Evolutionary conservation across 495 filamentous ascomycete species (phyloP), one percentile per base, ranked within the genome.

Genomic region (Beverwykella pulmonaria): DNA sequence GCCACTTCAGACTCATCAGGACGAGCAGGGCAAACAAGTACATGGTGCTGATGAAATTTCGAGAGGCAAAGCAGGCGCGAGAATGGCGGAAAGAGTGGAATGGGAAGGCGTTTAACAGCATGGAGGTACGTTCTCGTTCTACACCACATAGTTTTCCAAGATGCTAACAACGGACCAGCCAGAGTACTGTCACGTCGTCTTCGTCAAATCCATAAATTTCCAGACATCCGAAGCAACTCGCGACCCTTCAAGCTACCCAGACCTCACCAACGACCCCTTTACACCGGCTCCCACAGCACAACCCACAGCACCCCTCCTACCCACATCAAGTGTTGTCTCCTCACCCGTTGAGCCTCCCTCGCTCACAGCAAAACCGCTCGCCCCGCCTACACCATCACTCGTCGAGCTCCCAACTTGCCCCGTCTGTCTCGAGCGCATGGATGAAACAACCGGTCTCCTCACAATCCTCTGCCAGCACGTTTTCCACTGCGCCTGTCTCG

Each of bases 401-500:
- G 81, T 96, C 62, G 94, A 98, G 77, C 82, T 98, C 0, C 94
- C 94, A 4, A 98, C 95, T 1, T 98, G 94, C 67, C 92, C 95
- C 0, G 95, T 98, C 15, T 98, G 94, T 69, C 83, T 98, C 14
- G 94, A 98, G 77, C 88, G 94, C 34, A 98, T 98, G 94, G 94
- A 98, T 69, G 93, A 98, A 71, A 97, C 93, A 6, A 92, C 92
- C 0, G 94, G 94, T 4, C 80, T 98, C 2, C 84, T 98, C 69
- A 98, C 94, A 0, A 98, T 98, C 36, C 87, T 93, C 65, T 98
- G 94, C 76, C 95, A 98, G 71, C 94, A 98, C 69, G 92, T 98
- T 59, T 98, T 98, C 75, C 94, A 98, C 78, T 98, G 94, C 75
- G 92, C 90, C 6, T 98, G 94, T 79, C 82, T 98, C 0, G 90